phyloP scores from a whole-genome alignment of 352 stramenopile species.

The Phytophthora sansomeana region DNA sequence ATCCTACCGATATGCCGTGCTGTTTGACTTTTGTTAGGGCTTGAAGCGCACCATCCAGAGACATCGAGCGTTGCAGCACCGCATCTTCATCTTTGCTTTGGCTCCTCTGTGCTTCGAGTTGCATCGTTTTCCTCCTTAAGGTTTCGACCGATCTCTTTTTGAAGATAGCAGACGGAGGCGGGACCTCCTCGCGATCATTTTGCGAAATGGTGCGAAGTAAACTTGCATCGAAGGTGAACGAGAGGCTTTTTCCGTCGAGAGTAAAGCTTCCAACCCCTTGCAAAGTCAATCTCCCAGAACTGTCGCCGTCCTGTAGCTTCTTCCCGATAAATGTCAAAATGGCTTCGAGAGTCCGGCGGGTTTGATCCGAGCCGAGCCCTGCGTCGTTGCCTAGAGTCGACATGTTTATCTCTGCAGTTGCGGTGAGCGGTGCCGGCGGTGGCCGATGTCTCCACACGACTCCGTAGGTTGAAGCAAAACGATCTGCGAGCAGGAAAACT shows the following conservation, averaged over 20 bases:
- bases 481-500: constrained; percentile 64
- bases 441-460: constrained; percentile 48
- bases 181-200: constrained; percentile 16
- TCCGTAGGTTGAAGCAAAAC: constrained; percentile 50
- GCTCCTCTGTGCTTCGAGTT: constrained; percentile 1
- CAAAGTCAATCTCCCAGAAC: constrained; percentile 38
- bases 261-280: constrained; percentile 46
- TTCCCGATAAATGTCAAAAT: constrained; percentile 50
- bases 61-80: constrained; percentile 28
- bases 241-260: constrained; percentile 54
- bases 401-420: constrained; percentile 56
- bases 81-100: neutral
- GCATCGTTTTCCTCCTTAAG: constrained; percentile 19
- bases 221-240: constrained; percentile 52
- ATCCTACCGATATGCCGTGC: constrained; percentile 5
- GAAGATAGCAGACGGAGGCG: constrained; percentile 18
- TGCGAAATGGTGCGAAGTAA: constrained; percentile 39
- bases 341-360: constrained; percentile 50
- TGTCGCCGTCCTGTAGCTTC: constrained; percentile 42
- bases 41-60: constrained; percentile 22
- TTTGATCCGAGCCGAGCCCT: constrained; percentile 54
- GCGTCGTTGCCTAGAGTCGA: constrained; percentile 50
- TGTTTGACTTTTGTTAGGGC: constrained; percentile 1
- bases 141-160: constrained; percentile 13
- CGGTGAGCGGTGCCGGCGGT: constrained; percentile 52